A percentile compares a stretch with the other conserved stretches of the same genome.
These are phyloP conservation scores for Arthroderma sp. DNA, from an alignment of 2,329 filamentous ascomycete species.

Conservation along the genomic window DNA sequence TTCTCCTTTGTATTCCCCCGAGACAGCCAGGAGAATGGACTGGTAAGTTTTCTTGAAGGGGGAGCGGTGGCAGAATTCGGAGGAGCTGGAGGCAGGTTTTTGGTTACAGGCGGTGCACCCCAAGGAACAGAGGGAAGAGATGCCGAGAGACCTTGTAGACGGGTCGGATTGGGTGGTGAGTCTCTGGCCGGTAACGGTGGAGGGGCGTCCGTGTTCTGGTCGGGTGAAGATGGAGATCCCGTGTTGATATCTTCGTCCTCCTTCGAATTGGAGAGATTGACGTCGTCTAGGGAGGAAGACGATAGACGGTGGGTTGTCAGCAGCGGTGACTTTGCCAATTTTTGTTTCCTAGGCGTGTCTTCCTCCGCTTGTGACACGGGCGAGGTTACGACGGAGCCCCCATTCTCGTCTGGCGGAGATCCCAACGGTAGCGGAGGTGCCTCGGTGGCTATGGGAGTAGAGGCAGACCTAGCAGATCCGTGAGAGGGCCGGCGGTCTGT, in stretches of 20 bases:
- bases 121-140: conserved; percentile 62
- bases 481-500: conserved; percentile 35
- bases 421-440: conserved; percentile 19
- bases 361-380: conserved; percentile 24
- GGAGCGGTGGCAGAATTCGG: conserved; percentile 26
- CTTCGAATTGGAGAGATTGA: conserved; percentile 52
- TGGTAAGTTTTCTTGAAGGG: conserved; percentile 60
- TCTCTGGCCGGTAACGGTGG: conserved; percentile 27
- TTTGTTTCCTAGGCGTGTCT: conserved; percentile 26
- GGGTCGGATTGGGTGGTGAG: conserved; percentile 24
- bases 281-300: conserved; percentile 49
- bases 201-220: conserved; percentile 9
- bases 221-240: conserved; percentile 6
- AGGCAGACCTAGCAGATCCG: conserved; percentile 26
- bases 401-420: conserved; percentile 13
- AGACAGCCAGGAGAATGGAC: conserved; percentile 77
- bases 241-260: conserved; percentile 27
- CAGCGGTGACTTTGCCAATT: conserved; percentile 40
- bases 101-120: conserved; percentile 45
- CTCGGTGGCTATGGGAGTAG: conserved; percentile 29
- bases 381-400: conserved; percentile 20
- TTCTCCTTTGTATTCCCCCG: conserved; percentile 49
- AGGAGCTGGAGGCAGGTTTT: conserved; percentile 28
- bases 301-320: conserved; percentile 45
- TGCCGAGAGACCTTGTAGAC: conserved; percentile 51